Base-by-base conservation (phyloP, 176 grass and related monocot genomes). In the Tillandsia fasciculata region DNA sequence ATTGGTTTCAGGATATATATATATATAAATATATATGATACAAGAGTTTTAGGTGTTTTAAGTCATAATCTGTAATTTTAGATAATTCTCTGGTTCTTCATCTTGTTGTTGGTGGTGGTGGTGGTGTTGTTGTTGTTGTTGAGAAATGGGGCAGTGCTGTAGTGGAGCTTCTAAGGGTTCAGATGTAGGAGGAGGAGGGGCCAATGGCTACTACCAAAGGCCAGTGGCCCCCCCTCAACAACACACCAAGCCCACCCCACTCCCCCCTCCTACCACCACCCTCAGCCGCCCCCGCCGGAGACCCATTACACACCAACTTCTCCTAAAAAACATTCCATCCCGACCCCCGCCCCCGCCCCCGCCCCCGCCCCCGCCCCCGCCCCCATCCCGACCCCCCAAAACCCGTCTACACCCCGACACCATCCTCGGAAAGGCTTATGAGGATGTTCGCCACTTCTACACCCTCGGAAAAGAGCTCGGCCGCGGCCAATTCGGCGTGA, bases 401-500 rank as follows among this genome's bases (percentile, higher is more conserved):
- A 70, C 52, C 80, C 7, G 70, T 56, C 12, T 66, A 66, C 0
- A 70, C 66, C 20, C 72, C 0, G 90, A 93, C 51, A 80, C 94
- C 7, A 90, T 99, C 81, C 94, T 99, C 12, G 82, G 89, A 26
- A 99, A 90, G 66, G 69, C 61, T 7, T 99, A 81, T 9, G 79
- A 80, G 49, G 87, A 93, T 66, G 87, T 99, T 65, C 79, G 86
- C 73, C 72, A 69, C 2, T 28, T 67, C 5, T 99, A 99, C 84
- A 83, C 77, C 18, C 78, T 99, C 3, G 94, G 94, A 2, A 99
- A 88, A 70, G 94, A 99, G 80, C 94, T 99, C 69, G 94, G 94
- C 24, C 82, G 94, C 12, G 94, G 94, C 28, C 94, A 99, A 80
- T 99, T 99, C 4, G 94, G 94, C 12, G 89, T 99, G 50, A 99